Evolutionary conservation across 2,329 filamentous ascomycete species (phyloP), one percentile per base, ranked within the genome.

Genomic region (Cryphonectria radicalis): DNA sequence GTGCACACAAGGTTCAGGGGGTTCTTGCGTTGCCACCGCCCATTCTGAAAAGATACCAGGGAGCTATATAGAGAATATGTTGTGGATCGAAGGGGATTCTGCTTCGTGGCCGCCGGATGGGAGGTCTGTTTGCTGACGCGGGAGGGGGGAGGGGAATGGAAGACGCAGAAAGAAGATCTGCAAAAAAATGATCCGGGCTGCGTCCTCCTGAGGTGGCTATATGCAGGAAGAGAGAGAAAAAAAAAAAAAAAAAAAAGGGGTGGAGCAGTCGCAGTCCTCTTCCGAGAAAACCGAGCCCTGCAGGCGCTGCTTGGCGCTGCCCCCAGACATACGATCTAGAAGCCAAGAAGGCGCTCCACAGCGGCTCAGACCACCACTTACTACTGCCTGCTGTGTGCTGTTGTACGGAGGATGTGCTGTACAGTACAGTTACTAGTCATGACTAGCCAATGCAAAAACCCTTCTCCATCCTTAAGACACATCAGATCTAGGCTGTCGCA

Each of bases 1-100:
- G 25, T 11, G 25, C 10, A 35, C 22, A 14, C 32, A 25, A 7
- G 4, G 14, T 40, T 6, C 4, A 28, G 25, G 40, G 28, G 42
- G 17, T 37, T 40, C 69, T 43, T 62, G 59, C 72, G 70, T 73
- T 73, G 19, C 72, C 72, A 60, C 72, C 70, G 65, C 72, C 72
- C 72, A 73, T 73, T 42, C 8, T 40, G 28, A 46, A 22, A 25
- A 35, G 60, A 32, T 32, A 19, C 14, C 28, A 28, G 42, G 37
- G 43, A 32, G 17, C 32, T 35, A 35, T 71, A 4, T 17, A 50
- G 40, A 19, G 63, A 53, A 25, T 19, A 25, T 28, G 5, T 32
- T 28, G 5, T n/a, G 35, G n/a, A 43, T 42, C 62, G 63, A 50
- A 43, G 3, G 8, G 53, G 32, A 32, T 17, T 43, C 19, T 64